phyloP scores from a whole-genome alignment of 2,329 filamentous ascomycete genomes.

The Neonectria punicea region DNA sequence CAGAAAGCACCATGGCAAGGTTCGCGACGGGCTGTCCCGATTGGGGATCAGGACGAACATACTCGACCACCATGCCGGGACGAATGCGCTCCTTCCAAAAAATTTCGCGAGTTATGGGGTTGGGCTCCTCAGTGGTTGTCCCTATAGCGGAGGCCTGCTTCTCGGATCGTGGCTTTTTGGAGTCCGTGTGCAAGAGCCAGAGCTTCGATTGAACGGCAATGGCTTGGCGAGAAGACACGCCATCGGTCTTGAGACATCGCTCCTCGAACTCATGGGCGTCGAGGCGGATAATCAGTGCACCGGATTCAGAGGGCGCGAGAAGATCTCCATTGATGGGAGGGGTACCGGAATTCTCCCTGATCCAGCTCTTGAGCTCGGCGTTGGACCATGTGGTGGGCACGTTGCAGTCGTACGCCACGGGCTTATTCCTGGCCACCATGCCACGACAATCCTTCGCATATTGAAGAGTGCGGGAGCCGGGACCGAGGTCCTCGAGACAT shows the following conservation, averaged over 20 bases:
- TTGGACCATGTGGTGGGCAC: conserved; percentile 55
- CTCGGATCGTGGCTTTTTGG: conserved; percentile 27
- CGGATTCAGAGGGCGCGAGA: conserved; percentile 54
- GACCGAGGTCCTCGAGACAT: conserved; percentile 54
- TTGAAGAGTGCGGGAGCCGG: conserved; percentile 60
- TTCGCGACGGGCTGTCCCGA: conserved; percentile 34
- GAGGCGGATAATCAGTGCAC: conserved; percentile 54
- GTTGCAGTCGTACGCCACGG: conserved; percentile 37
- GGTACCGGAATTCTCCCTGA: conserved; percentile 51
- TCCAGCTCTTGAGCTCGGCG: conserved; percentile 52
- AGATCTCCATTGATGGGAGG: conserved; percentile 47
- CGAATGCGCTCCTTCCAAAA: conserved; percentile 57
- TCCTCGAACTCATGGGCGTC: conserved; percentile 51
- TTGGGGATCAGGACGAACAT: conserved; percentile 33
- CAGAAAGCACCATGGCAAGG: conserved; percentile 48
- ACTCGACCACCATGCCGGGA: conserved; percentile 54
- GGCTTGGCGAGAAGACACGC: conserved; percentile 51
- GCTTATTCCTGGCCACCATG: conserved; percentile 44
- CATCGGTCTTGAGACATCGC: conserved; percentile 52
- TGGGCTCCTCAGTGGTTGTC: conserved; percentile 46
- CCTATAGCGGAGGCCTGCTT: neutral
- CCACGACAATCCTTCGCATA: conserved; percentile 60
- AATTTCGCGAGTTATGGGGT: conserved; percentile 17
- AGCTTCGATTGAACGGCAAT: conserved; percentile 55
- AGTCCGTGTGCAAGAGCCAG: conserved; percentile 56